phyloP scores from a whole-genome alignment of 2,329 filamentous ascomycete species.

The Tolypocladium album region DNA sequence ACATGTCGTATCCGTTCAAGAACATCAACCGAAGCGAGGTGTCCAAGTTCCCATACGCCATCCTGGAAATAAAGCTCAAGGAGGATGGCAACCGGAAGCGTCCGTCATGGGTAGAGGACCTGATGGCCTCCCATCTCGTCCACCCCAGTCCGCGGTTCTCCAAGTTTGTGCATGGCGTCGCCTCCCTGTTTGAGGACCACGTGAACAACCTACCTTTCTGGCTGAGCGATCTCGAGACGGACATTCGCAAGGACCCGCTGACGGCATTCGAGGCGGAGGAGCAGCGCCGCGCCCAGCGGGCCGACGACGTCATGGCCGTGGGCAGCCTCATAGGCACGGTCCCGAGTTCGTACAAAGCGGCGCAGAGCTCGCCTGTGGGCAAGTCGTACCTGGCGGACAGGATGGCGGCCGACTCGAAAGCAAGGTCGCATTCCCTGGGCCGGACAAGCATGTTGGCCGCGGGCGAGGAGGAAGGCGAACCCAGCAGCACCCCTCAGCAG shows the following conservation, averaged over 20 bases:
- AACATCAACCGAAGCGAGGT: slow-evolving; percentile 86
- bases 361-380: slow-evolving; percentile 55
- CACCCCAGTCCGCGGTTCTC: slow-evolving; percentile 85
- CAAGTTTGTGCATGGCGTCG: slow-evolving; percentile 92
- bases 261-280: slow-evolving; percentile 87
- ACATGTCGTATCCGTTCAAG: slow-evolving; percentile 79
- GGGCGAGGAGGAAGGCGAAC: slow-evolving; percentile 24
- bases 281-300: slow-evolving; percentile 66
- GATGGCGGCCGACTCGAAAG: slow-evolving; percentile 34
- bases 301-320: slow-evolving; percentile 80
- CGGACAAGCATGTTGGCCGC: slow-evolving; percentile 13
- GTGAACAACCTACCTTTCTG: slow-evolving; percentile 96
- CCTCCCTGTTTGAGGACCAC: slow-evolving; percentile 85
- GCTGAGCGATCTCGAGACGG: slow-evolving; percentile 81
- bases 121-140: slow-evolving; percentile 88
- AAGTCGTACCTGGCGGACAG: slow-evolving; percentile 53
- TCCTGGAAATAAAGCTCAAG: slow-evolving; percentile 86
- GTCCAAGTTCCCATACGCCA: slow-evolving; percentile 77
- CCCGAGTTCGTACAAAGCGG: slow-evolving; percentile 42
- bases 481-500: slow-evolving; percentile 22
- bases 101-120: slow-evolving; percentile 78
- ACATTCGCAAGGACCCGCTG: slow-evolving; percentile 89
- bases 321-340: slow-evolving; percentile 69
- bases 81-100: slow-evolving; percentile 55
- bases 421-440: slow-evolving; percentile 15